phyloP scores from a whole-genome alignment of 768 basidiomycete genomes.

The Psilocybe sp. region DNA sequence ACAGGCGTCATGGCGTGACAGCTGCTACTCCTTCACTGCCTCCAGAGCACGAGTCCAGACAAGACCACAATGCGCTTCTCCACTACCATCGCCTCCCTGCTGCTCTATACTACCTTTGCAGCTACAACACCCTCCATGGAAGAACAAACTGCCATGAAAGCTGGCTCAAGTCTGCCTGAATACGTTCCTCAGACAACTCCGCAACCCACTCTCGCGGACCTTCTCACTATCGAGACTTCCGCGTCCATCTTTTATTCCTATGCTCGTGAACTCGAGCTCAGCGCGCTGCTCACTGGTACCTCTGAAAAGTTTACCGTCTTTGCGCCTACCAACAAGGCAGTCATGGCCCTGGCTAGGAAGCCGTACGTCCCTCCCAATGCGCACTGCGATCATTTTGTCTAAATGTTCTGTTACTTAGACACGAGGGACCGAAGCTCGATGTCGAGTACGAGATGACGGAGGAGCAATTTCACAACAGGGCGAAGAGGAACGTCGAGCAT shows the following conservation, averaged over 20 bases:
- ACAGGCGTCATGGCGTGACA: neutral
- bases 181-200: constrained; percentile 36
- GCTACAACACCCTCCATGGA: constrained; percentile 24
- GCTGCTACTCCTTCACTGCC: neutral
- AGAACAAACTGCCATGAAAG: constrained; percentile 33
- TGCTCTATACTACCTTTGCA: constrained; percentile 28
- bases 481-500: constrained; percentile 66
- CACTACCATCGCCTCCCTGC: constrained; percentile 24
- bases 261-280: constrained; percentile 68
- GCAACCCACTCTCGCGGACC: constrained; percentile 65
- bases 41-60: neutral
- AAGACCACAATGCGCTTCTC: constrained; percentile 30
- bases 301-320: constrained; percentile 54
- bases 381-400: neutral
- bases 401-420: constrained; percentile 37
- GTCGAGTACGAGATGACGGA: constrained; percentile 60
- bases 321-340: constrained; percentile 85
- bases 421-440: constrained; percentile 49
- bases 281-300: constrained; percentile 42
- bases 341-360: constrained; percentile 77
- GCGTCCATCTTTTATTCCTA: constrained; percentile 85
- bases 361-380: constrained; percentile 55
- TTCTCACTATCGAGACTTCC: constrained; percentile 72
- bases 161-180: constrained; percentile 4
- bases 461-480: constrained; percentile 57